Evolutionary conservation across 2,329 filamentous ascomycete species (phyloP).

Genomic region (Xylaria sp.): DNA sequence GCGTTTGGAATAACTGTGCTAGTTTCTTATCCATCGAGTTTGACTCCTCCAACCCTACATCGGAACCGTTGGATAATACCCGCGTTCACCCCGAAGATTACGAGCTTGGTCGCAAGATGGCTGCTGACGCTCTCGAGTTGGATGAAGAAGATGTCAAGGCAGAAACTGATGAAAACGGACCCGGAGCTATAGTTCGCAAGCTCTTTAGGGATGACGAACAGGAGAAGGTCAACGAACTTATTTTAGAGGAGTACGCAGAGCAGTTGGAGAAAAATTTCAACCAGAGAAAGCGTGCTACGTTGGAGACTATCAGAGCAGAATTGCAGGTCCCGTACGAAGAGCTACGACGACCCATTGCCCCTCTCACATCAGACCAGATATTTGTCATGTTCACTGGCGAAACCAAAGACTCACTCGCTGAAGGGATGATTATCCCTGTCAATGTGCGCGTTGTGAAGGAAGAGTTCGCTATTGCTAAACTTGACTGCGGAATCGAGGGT

Average conservation of each 20-base stretch:
- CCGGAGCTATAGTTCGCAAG: constrained; percentile 90
- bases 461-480: constrained; percentile 90
- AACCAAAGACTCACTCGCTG: constrained; percentile 81
- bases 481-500: constrained; percentile 95
- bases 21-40: constrained; percentile 94
- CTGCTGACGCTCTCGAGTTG: constrained; percentile 92
- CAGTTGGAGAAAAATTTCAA: constrained; percentile 94
- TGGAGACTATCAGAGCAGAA: constrained; percentile 96
- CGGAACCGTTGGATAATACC: constrained; percentile 95
- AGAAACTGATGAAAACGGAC: constrained; percentile 88
- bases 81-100: constrained; percentile 99
- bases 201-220: constrained; percentile 95
- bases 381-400: constrained; percentile 98
- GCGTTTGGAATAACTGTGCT: constrained; percentile 96
- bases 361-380: constrained; percentile 78
- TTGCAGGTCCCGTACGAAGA: constrained; percentile 95
- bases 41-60: constrained; percentile 81
- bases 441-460: constrained; percentile 89
- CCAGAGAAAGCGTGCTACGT: constrained; percentile 92
- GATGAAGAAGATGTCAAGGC: constrained; percentile 98
- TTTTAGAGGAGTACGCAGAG: constrained; percentile 95
- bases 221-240: constrained; percentile 94
- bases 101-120: constrained; percentile 97
- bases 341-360: constrained; percentile 81
- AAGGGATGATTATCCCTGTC: constrained; percentile 93